Conservation (phyloP, 352 stramenopile species). For the Pythium rhizo-oryzae region DNA sequence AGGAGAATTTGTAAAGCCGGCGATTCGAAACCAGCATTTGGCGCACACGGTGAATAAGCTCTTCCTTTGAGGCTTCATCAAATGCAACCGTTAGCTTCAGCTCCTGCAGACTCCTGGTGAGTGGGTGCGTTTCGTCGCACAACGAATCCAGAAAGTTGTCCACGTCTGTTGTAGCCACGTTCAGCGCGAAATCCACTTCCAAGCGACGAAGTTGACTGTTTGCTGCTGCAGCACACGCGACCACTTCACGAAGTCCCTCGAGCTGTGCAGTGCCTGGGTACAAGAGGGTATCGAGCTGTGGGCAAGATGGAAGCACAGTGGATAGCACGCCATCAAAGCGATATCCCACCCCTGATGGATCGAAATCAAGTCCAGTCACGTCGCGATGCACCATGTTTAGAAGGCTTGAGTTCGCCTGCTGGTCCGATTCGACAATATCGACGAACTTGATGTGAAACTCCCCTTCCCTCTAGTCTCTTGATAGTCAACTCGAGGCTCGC, state of each 20-base stretch:
- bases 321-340: not conserved
- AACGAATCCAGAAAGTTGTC: not conserved
- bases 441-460: not conserved
- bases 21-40: not conserved
- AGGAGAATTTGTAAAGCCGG: not conserved
- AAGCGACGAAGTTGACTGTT: not conserved
- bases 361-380: not conserved
- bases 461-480: no score
- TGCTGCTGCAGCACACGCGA: not conserved
- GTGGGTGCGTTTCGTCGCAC: not conserved
- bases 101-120: not conserved
- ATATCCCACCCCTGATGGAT: not conserved
- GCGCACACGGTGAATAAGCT: not conserved
- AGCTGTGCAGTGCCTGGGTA: not conserved
- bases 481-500: not conserved
- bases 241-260: not conserved
- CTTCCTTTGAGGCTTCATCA: not conserved
- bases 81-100: not conserved
- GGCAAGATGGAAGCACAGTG: not conserved
- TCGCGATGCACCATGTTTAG: not conserved
- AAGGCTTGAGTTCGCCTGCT: not conserved
- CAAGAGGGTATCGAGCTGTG: not conserved
- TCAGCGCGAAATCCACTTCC: not conserved
- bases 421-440: not conserved
- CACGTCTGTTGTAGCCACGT: not conserved